A percentile compares a stretch with the other conserved stretches of the same genome.
These are phyloP conservation scores for Hypoxylon sp. DNA, from an alignment of 2,329 filamentous ascomycete genomes.

Conservation along the genomic window DNA sequence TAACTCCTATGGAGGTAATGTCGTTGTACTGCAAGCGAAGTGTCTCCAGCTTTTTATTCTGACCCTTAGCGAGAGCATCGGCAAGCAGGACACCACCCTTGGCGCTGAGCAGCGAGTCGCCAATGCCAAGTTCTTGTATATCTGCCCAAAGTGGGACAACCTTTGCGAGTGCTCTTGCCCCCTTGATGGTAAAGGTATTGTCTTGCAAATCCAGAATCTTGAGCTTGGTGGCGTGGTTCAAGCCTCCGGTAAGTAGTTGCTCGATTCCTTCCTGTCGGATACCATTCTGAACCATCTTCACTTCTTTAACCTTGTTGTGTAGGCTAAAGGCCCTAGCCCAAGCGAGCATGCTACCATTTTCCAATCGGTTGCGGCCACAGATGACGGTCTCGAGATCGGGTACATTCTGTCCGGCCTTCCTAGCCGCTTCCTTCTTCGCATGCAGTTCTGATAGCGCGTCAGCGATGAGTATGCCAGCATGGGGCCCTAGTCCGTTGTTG, in stretches of 20 bases:
- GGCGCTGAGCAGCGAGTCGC: slow-evolving; percentile 86
- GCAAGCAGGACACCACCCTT: slow-evolving; percentile 83
- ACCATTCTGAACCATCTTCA: slow-evolving; percentile 99
- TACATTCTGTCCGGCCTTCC: slow-evolving; percentile 78
- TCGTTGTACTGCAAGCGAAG: slow-evolving; percentile 95
- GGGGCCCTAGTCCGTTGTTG: slow-evolving; percentile 96
- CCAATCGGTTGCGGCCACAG: slow-evolving; percentile 94
- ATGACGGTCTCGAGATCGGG: slow-evolving; percentile 95
- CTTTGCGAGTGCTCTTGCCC: slow-evolving; percentile 82
- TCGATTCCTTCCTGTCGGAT: slow-evolving; percentile 95
- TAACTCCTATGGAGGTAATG: slow-evolving; percentile 82
- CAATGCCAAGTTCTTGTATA: slow-evolving; percentile 87
- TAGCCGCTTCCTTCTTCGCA: slow-evolving; percentile 84
- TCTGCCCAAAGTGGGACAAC: slow-evolving; percentile 81
- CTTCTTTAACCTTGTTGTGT: slow-evolving; percentile 83
- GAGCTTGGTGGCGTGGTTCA: slow-evolving; percentile 78
- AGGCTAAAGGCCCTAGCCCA: slow-evolving; percentile 92
- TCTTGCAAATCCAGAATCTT: slow-evolving; percentile 92
- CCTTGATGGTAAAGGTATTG: slow-evolving; percentile 92
- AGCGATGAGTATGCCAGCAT: slow-evolving; percentile 89
- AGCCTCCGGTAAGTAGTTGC: slow-evolving; percentile 82
- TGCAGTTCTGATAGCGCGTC: slow-evolving; percentile 88
- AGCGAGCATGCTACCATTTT: slow-evolving; percentile 95
- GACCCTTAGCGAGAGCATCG: slow-evolving; percentile 78
- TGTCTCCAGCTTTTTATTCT: slow-evolving; percentile 84